phyloP scores from a whole-genome alignment of 257 asterid genomes.

The Rhazya stricta region DNA sequence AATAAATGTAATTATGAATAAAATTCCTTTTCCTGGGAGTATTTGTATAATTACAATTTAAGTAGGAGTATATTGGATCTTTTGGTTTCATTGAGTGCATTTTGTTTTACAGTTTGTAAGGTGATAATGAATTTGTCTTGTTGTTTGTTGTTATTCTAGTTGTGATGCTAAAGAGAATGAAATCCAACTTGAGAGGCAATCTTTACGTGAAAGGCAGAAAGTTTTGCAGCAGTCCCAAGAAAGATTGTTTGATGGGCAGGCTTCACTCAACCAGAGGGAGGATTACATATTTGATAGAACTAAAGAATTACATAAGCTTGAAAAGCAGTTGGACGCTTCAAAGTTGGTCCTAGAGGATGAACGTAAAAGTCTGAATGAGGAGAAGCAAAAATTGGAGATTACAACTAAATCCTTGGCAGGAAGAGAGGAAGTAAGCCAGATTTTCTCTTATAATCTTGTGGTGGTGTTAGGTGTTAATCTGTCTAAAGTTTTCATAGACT shows the following conservation, averaged over 20 bases:
- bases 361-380: conserved; percentile 41
- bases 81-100: background rate
- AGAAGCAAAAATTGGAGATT: conserved; percentile 47
- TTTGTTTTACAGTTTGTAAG: background rate
- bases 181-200: conserved; percentile 70
- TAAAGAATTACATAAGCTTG: conserved; percentile 56
- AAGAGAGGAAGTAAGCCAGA: conserved; percentile 68
- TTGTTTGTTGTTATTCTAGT: conserved; percentile 32
- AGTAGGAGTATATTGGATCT: background rate
- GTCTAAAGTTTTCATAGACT: conserved; percentile 15
- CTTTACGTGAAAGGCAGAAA: conserved; percentile 69
- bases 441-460: background rate
- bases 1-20: background rate
- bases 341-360: conserved; percentile 54
- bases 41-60: background rate
- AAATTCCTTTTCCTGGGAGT: background rate
- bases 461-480: background rate
- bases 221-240: conserved; percentile 70
- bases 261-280: conserved; percentile 82
- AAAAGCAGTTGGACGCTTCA: conserved; percentile 58
- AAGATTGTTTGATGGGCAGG: conserved; percentile 72
- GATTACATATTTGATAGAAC: conserved; percentile 58
- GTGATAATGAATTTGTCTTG: conserved; percentile 15
- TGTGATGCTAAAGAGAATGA: conserved; percentile 82
- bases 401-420: conserved; percentile 53